These are phyloP conservation scores for Isabelozyma pseudorhagii DNA, from an alignment of 805 yeast genomes.

Conservation along the genomic window DNA sequence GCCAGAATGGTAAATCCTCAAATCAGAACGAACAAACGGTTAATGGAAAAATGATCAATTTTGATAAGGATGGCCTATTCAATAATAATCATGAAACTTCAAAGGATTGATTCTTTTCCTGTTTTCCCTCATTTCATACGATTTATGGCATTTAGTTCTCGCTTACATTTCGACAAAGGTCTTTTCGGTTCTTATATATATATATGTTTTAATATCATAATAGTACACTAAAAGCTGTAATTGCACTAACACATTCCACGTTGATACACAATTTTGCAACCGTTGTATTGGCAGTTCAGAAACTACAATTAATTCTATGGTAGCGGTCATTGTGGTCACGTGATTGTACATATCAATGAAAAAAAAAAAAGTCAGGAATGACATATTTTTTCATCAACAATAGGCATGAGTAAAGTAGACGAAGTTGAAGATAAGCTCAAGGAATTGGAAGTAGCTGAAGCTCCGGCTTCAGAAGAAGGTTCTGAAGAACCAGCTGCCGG, in stretches of 20 bases:
- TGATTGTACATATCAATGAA: neutral
- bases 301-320: too few relatives aligned
- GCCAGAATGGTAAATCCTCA: conserved; percentile 3
- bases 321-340: neutral
- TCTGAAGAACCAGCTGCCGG: conserved; percentile 43
- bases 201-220: neutral
- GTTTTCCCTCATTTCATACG: neutral
- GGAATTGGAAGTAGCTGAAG: conserved; percentile 4
- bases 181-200: neutral
- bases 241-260: too few relatives aligned
- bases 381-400: neutral
- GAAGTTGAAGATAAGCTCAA: conserved; percentile 5
- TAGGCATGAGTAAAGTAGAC: neutral
- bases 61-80: conserved; percentile 32
- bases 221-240: too few relatives aligned
- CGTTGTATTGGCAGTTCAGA: too few relatives aligned
- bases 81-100: neutral
- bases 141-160: neutral
- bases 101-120: neutral
- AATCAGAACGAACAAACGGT: conserved; percentile 19
- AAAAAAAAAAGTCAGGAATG: neutral
- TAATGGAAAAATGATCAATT: conserved; percentile 44
- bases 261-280: too few relatives aligned
- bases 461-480: conserved; percentile 1
- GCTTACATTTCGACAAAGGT: neutral